Evolutionary conservation across 2,329 filamentous ascomycete species (phyloP), one percentile per base, ranked within the genome.

Genomic region (Aureobasidium vineae): DNA sequence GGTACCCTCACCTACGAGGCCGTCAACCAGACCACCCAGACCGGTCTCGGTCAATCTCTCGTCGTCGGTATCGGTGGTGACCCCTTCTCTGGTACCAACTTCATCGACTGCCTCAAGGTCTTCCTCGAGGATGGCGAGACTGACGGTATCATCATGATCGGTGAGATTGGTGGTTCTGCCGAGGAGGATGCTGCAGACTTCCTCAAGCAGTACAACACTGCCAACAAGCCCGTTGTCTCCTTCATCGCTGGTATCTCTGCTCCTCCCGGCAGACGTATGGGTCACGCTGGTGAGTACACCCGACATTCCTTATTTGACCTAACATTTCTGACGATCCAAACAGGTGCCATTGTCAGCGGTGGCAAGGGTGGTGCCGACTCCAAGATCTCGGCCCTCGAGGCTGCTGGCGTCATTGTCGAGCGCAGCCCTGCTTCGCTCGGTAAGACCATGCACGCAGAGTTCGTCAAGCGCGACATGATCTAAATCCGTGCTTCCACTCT

Each of bases 131-230:
- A 99, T 79, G 86, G 90, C 79, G 92, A 97, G 83, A 99, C 95
- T 45, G 95, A 99, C 78, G 95, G 95, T 77, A 97, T 99, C 82
- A 97, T 99, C 84, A 97, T 99, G 95, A 98, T 99, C 79, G 95
- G 95, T 78, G 95, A 98, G 84, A 98, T 99, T 78, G 95, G 95
- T 81, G 95, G 95, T 70, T 91, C 90, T 68, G 95, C 95, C 68
- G 95, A 99, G 84, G 95, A 99, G 84, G 95, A 99, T 75, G 95
- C 95, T 45, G 94, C 95, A 75, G 95, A 98, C 75, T 99, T 96
- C 86, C 83, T 98, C 77, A 92, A 90, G 84, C 84, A 88, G 78
- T 87, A 95, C 85, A 98, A 99, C 86, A 93, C 88, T 68, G 84
- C 88, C 79, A 90, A 92, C 81, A 99, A 97, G 88, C 95, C 95